Percentiles rank a stretch among this genome's conserved stretches.
These are phyloP conservation scores for Albugo laibachii DNA, from an alignment of 352 stramenopile genomes.

Conservation along the genomic window DNA sequence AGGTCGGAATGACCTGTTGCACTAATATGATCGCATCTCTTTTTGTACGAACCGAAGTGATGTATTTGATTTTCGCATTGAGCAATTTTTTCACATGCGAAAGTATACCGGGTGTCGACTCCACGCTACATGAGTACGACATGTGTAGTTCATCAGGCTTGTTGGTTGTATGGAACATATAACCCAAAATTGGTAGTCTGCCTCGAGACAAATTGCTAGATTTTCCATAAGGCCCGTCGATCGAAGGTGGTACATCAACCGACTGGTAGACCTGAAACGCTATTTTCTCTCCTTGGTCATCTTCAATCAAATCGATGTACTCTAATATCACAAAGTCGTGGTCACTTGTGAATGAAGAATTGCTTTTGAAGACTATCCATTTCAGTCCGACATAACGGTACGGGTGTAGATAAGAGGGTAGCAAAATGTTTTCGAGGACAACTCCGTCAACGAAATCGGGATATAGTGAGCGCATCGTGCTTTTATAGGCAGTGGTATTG, in stretches of 20 bases:
- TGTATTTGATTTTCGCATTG: conserved; percentile 74
- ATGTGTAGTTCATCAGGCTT: conserved; percentile 52
- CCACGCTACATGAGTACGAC: conserved; percentile 77
- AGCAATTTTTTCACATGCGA: conserved; percentile 77
- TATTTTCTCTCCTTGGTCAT: conserved; percentile 64
- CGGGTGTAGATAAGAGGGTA: conserved; percentile 33
- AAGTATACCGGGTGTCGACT: conserved; percentile 69
- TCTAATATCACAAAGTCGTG: conserved; percentile 69
- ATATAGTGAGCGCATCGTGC: conserved; percentile 70
- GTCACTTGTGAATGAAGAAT: conserved; percentile 52
- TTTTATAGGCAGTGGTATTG: conserved; percentile 58
- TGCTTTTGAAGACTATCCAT: conserved; percentile 75
- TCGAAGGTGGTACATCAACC: conserved; percentile 29
- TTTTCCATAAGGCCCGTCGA: conserved; percentile 28
- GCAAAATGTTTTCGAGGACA: conserved; percentile 63
- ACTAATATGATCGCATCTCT: conserved; percentile 54
- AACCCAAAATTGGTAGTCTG: conserved; percentile 61
- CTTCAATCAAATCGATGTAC: conserved; percentile 79
- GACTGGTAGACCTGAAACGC: conserved; percentile 74
- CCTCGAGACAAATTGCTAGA: conserved; percentile 46
- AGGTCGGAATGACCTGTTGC: conserved; percentile 55
- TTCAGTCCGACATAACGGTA: conserved; percentile 70
- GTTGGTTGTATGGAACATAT: conserved; percentile 78
- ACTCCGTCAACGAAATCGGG: conserved; percentile 70
- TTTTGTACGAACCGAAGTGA: conserved; percentile 45